Evolutionary conservation across 495 filamentous ascomycete genomes (phyloP), one percentile per base, ranked within the genome.

Genomic region (Tuber microsphaerosporum): DNA sequence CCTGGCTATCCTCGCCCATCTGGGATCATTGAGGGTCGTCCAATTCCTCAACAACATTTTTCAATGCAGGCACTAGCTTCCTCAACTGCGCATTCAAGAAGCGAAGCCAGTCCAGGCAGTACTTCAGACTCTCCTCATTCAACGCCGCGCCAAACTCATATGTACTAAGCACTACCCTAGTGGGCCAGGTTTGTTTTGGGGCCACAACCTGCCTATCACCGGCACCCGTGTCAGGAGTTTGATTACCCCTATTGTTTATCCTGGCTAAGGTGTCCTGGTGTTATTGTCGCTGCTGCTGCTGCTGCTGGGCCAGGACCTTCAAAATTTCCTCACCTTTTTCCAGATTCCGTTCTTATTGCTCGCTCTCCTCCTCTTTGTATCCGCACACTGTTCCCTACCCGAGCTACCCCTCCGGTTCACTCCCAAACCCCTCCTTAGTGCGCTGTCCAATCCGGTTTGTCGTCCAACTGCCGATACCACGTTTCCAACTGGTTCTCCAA

Each of bases 141-240:
- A 98, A 92, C 0, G 94, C 93, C 31, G 94, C 90, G 45, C 92
- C 91, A 3, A 97, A 86, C 0, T 92, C 93, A 0, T 92, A 94
- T 0, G 94, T 96, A 20, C 90, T 90, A 75, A 96, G 90, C 34
- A 96, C 89, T 20, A 98, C 85, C 48, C 92, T 89, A 16, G 90
- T 91, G 79, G 91, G 89, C 93, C 93, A 96, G 43, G 87, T 90
- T 14, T 74, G 73, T 3, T 43, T 42, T 16, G 43, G 72, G 12
- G 31, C 26, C 31, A 16, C 22, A 20, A 69, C 26, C 20, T 37
- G 42, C 22, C 26, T 46, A 80, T 76, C 26, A 83, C 72, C 12
- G 75, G 78, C n/a, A 82, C 73, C 16, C 76, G 75, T 0, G 76
- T 48, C 8, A 75, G 71, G 19, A 51, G 68, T 31, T 69, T 68